Base-by-base conservation (phyloP, 2,329 filamentous ascomycete species). In the Aspergillus spinulosporus region DNA sequence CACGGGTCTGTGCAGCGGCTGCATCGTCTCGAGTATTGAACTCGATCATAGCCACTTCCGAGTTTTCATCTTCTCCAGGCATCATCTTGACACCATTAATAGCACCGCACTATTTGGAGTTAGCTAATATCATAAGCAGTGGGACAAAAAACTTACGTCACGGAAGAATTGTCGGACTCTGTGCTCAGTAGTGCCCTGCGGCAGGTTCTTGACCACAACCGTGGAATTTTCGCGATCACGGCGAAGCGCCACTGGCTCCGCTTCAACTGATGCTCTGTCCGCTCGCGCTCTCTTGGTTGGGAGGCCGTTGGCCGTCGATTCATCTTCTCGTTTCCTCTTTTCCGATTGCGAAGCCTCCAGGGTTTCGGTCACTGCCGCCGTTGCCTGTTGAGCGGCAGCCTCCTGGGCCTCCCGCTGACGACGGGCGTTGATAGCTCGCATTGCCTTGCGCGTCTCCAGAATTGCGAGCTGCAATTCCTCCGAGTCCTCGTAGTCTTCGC, bases 221-320 rank as follows among this genome's bases (percentile, higher is more conserved):
- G 90, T 92, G 0, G 91, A 88, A 72, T 97, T 89, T 69, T 99
- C 94, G 42, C 94, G 87, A 72, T 99, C 92, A 54, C 94, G 87
- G 72, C 90, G 93, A 32, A 80, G 72, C 31, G 76, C 70, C 56
- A 60, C 64, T 49, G 59, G 65, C 64, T 67, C 71, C 4, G 67
- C 56, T 32, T 69, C 69, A 15, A 67, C 73, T 11, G 69, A 65
- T 64, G 58, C 58, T 21, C 59, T 61, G 14, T 78, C 79, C 8
- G 72, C 77, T 57, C 78, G 91, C 36, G 82, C 80, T 65, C 89
- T 90, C 73, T 96, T 97, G 61, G 74, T 81, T 3, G 77, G 76
- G 34, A 74, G 74, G n/a, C 83, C 81, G 44, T 78, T 78, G 21
- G 78, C 75, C 26, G 81, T 80, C 1, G 74, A 64, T 32, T 81